Evolutionary conservation across 1,284 basidiomycete species (phyloP), one percentile per base, ranked within the genome.

Genomic region (Puccinia polysora): DNA sequence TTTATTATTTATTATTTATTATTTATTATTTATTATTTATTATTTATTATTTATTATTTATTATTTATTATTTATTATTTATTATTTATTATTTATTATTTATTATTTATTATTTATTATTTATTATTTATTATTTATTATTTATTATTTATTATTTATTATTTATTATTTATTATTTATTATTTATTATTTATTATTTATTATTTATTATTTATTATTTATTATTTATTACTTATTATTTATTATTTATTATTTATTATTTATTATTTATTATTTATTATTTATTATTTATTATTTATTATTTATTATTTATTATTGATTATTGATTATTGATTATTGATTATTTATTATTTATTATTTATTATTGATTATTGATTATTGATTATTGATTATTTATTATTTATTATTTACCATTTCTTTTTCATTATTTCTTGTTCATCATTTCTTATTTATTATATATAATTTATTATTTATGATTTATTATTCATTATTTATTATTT

Each of bases 21-120:
- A 14, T 14, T 25, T 52, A 15, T 14, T 14, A 52, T 14, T 52
- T 12, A 8, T 52, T 14, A 52, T 52, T 25, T 52, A 15, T 52
- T 52, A 14, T 52, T 52, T 52, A 15, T 52, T 52, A 14, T 52
- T 52, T 52, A 15, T 52, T 52, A 14, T 52, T 52, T 52, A 15
- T 14, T 52, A 25, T 52, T 14, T 52, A 10, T 52, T 52, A 12
- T 14, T 14, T 14, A 7, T 52, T 52, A 14, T 14, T 14, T 52
- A 15, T 52, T 52, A 14, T 52, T 52, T 25, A 15, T 52, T 25
- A 52, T 14, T 14, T 14, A 10, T 52, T 52, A 25, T 12, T 52
- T 52, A 15, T 25, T 52, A 14, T 52, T 52, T 52, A 15, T 14
- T 14, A 52, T 52, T 52, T 52, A 15, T 14, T 14, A 12, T 52